Conservation (phyloP, 805 yeast species). For the Nadsonia fulvescens region DNA sequence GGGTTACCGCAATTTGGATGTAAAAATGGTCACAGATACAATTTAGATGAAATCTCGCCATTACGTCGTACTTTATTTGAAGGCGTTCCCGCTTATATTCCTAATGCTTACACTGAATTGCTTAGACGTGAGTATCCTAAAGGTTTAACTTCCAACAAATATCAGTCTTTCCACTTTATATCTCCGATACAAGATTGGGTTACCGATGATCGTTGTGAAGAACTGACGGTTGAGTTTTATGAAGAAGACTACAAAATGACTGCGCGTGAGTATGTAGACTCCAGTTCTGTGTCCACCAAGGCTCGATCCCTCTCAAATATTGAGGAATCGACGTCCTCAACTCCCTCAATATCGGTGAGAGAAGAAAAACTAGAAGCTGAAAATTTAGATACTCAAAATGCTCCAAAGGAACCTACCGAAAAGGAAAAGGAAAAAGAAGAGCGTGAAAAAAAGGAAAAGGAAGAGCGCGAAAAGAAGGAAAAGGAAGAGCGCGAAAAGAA, state of each 20-base stretch:
- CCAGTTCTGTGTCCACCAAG: too few species aligned
- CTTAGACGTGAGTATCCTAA: constrained; percentile 24
- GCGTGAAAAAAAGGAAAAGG: too few species aligned
- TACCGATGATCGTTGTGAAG: too few species aligned
- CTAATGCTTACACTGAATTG: constrained; percentile 20
- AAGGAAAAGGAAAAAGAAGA: constrained; percentile 18
- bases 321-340: too few species aligned
- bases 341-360: too few species aligned
- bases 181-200: constrained; percentile 44
- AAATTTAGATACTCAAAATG: too few species aligned
- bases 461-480: too few species aligned
- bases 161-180: constrained; percentile 32
- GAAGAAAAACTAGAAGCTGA: too few species aligned
- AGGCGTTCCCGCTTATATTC: constrained; percentile 33
- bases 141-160: constrained; percentile 10
- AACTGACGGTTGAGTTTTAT: too few species aligned
- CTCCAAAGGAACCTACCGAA: constrained; percentile 18
- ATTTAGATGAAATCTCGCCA: constrained; percentile 31
- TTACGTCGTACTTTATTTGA: constrained; percentile 39
- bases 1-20: constrained; percentile 31
- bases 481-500: too few species aligned
- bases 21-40: constrained; percentile 38
- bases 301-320: too few species aligned
- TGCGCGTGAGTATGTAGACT: constrained; percentile 14
- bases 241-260: constrained; percentile 10